Conservation (phyloP, 139 green algal species). For the Zygnema circumcarinatum region DNA sequence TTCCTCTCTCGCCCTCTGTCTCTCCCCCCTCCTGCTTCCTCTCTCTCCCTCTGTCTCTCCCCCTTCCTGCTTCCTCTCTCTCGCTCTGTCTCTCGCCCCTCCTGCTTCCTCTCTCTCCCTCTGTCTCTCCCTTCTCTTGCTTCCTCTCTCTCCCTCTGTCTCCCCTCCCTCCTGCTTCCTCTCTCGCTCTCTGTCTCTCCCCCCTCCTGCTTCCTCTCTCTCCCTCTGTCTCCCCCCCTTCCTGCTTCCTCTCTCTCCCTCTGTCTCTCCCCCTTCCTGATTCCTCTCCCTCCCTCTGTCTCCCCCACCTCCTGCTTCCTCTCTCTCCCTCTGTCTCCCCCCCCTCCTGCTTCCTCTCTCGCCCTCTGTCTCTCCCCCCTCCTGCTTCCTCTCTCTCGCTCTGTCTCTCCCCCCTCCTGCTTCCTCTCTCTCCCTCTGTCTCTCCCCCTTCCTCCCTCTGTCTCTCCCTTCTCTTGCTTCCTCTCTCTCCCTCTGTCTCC, state of each 20-base stretch:
- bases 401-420: neutral
- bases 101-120: too few species aligned
- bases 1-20: neutral
- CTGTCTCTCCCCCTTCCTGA: neutral
- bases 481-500: neutral
- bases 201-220: neutral
- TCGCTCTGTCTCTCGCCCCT: neutral
- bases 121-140: too few species aligned
- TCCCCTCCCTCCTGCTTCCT: neutral
- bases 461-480: neutral
- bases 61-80: neutral
- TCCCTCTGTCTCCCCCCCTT: neutral
- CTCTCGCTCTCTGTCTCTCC: neutral
- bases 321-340: neutral
- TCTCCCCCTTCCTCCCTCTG: neutral
- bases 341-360: neutral
- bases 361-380: neutral
- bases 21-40: neutral
- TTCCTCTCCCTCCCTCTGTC: neutral
- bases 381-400: neutral
- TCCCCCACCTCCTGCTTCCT: neutral
- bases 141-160: too few species aligned
- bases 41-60: neutral
- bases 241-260: neutral
- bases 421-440: neutral